These are phyloP conservation scores for Astrothelium macrocarpum DNA, from an alignment of 495 filamentous ascomycete genomes.

Conservation along the genomic window DNA sequence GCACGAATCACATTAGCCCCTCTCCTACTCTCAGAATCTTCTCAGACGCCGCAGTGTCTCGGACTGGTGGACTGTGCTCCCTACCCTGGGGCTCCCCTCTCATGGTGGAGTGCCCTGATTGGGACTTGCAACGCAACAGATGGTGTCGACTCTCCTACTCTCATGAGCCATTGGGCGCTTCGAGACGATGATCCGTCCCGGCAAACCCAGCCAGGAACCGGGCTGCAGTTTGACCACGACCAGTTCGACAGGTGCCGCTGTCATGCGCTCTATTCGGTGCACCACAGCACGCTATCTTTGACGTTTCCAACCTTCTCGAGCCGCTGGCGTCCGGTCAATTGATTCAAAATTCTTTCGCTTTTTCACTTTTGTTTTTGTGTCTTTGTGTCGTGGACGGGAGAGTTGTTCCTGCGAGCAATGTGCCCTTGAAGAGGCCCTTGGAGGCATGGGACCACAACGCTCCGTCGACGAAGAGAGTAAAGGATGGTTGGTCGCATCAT, in stretches of 20 bases:
- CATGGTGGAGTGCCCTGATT: slow-evolving; percentile 11
- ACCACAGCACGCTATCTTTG: slow-evolving; percentile 1
- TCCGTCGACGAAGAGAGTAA: slow-evolving; percentile 10
- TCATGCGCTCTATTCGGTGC: not conserved
- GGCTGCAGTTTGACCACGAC: slow-evolving; percentile 5
- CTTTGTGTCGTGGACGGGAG: slow-evolving; percentile 8
- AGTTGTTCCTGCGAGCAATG: slow-evolving; percentile 14
- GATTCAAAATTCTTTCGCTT: not conserved
- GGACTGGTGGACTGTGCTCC: not conserved
- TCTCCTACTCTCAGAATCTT: not conserved
- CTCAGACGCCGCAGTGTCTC: slow-evolving; percentile 1
- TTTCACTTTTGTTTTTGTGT: not conserved
- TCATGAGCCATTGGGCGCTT: slow-evolving; percentile 14
- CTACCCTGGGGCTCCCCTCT: not conserved
- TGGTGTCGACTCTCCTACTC: not conserved
- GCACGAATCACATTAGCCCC: not conserved
- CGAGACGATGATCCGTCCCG: slow-evolving; percentile 9
- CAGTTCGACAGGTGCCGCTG: slow-evolving; percentile 8
- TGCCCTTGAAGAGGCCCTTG: slow-evolving; percentile 2
- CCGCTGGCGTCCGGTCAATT: not conserved
- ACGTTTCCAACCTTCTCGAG: not conserved
- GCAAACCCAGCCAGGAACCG: slow-evolving; percentile 4
- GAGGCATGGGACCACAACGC: slow-evolving; percentile 9
- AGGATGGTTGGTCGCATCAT: slow-evolving; percentile 24
- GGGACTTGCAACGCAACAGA: slow-evolving; percentile 2